Evolutionary conservation across 352 stramenopile species (phyloP).

Genomic region (Plasmopara muralis): DNA sequence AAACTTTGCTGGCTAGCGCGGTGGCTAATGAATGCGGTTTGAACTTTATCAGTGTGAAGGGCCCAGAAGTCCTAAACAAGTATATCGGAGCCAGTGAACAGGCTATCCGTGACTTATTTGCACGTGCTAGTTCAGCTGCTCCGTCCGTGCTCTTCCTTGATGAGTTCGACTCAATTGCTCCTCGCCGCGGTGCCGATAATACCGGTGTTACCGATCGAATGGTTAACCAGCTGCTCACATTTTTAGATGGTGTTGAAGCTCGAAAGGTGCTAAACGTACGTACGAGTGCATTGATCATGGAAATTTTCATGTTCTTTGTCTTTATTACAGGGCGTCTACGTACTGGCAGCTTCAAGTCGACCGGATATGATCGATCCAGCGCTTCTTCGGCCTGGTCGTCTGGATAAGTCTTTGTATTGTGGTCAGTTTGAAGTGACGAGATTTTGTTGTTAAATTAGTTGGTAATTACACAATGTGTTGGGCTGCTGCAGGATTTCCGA

Average conservation of each 20-base stretch:
- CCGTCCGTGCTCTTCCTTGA: slow-evolving; percentile 82
- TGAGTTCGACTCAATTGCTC: slow-evolving; percentile 94
- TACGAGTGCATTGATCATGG: neutral
- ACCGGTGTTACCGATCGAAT: slow-evolving; percentile 95
- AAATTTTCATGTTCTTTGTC: neutral
- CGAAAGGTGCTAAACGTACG: slow-evolving; percentile 39
- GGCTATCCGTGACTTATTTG: slow-evolving; percentile 84
- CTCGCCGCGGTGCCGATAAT: slow-evolving; percentile 89
- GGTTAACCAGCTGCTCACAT: slow-evolving; percentile 97
- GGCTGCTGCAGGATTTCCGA: slow-evolving; percentile 65
- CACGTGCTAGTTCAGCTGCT: slow-evolving; percentile 58
- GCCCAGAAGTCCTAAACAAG: slow-evolving; percentile 86
- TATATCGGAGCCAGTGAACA: slow-evolving; percentile 89
- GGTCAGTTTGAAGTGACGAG: slow-evolving; percentile 20
- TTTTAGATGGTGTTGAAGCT: slow-evolving; percentile 94
- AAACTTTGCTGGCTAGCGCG: slow-evolving; percentile 82
- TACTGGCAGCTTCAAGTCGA: slow-evolving; percentile 93
- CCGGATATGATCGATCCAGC: slow-evolving; percentile 96
- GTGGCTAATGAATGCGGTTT: slow-evolving; percentile 83
- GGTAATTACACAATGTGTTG: neutral
- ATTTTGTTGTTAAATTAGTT: no score
- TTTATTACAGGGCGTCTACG: slow-evolving; percentile 75
- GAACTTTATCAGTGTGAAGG: slow-evolving; percentile 90
- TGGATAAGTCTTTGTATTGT: slow-evolving; percentile 94
- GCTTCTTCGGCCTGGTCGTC: slow-evolving; percentile 88